Conservation (phyloP, 495 filamentous ascomycete genomes). For the Aspergillus asperescens region DNA sequence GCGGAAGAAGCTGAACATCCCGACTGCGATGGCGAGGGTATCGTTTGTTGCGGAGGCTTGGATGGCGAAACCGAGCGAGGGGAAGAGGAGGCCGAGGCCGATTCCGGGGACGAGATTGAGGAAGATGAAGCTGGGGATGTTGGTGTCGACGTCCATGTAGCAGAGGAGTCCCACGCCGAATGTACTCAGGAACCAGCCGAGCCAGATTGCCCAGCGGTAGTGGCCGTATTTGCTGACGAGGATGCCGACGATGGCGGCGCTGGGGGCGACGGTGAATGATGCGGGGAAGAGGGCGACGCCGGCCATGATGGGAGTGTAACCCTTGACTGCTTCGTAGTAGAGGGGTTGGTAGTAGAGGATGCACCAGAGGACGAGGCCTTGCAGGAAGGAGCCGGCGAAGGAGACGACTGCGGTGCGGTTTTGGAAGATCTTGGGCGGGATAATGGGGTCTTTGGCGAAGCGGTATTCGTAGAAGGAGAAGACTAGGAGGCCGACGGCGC, state of each 20-base stretch:
- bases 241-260: slow-evolving; percentile 47
- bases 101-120: slow-evolving; percentile 46
- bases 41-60: slow-evolving; percentile 44
- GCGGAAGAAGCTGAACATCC: slow-evolving; percentile 53
- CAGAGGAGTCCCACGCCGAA: slow-evolving; percentile 45
- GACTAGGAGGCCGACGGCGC: slow-evolving; percentile 12
- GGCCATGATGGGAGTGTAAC: slow-evolving; percentile 40
- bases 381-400: slow-evolving; percentile 41
- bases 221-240: slow-evolving; percentile 39
- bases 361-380: slow-evolving; percentile 49
- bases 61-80: slow-evolving; percentile 40
- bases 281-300: slow-evolving; percentile 44
- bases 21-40: slow-evolving; percentile 45
- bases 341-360: slow-evolving; percentile 45
- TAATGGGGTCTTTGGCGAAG: slow-evolving; percentile 42
- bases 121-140: slow-evolving; percentile 41
- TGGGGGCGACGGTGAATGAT: slow-evolving; percentile 48
- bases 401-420: slow-evolving; percentile 44
- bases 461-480: slow-evolving; percentile 21
- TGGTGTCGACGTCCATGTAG: slow-evolving; percentile 43
- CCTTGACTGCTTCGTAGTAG: slow-evolving; percentile 51
- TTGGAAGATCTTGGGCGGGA: slow-evolving; percentile 45
- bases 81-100: slow-evolving; percentile 48
- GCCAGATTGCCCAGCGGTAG: slow-evolving; percentile 50
- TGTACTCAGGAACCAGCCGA: slow-evolving; percentile 47